Conservation (phyloP, 257 asterid genomes). For the Solanum virginianum region DNA sequence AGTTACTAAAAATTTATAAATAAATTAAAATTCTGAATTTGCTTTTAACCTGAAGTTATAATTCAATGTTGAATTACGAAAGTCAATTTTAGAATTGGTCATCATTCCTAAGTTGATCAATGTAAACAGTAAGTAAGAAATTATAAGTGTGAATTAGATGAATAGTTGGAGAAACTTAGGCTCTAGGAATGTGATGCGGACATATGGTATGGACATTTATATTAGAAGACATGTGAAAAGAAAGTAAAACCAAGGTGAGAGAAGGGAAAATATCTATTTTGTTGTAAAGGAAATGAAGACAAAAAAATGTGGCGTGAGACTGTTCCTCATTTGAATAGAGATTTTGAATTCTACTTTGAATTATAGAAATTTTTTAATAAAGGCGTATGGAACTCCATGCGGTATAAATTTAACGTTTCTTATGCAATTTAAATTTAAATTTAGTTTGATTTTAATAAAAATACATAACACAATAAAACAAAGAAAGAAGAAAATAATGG, state of each 20-base stretch:
- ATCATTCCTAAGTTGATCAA: background rate
- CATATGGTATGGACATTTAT: background rate
- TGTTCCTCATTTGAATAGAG: too few species aligned
- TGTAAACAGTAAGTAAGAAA: background rate
- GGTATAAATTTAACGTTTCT: background rate
- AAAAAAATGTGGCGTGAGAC: too few species aligned
- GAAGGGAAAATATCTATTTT: background rate
- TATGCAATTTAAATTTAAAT: too few species aligned
- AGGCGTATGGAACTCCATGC: rapidly evolving
- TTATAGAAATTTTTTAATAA: rapidly evolving
- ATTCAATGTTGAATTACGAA: background rate
- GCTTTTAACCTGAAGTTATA: background rate
- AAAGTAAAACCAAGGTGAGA: background rate
- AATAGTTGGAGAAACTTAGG: background rate
- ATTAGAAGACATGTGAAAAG: background rate
- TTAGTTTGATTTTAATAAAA: too few species aligned
- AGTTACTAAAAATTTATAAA: background rate
- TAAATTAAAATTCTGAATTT: background rate
- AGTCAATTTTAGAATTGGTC: background rate
- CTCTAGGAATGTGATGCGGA: background rate
- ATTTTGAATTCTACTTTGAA: background rate
- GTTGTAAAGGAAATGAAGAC: background rate
- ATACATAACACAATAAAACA: too few species aligned
- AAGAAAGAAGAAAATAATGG: background rate
- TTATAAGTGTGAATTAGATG: background rate